Evolutionary conservation across 768 basidiomycete genomes (phyloP).

Genomic region (Mrakia frigida): DNA sequence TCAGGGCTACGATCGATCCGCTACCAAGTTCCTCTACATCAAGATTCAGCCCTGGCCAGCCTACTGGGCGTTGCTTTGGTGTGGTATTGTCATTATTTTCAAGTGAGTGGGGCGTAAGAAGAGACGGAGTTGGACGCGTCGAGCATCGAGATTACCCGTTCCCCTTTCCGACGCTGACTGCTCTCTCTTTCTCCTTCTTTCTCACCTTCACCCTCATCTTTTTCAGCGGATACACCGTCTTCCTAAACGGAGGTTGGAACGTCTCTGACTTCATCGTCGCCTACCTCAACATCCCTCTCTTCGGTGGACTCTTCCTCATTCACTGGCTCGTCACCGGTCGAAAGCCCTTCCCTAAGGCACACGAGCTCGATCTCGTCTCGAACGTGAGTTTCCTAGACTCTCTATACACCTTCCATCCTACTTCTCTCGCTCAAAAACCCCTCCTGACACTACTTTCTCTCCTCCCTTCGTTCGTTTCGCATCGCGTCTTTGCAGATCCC

Average conservation of each 20-base stretch:
- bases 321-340: slow-evolving; percentile 33
- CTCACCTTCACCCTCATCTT: background rate
- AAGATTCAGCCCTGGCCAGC: slow-evolving; percentile 32
- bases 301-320: slow-evolving; percentile 20
- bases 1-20: slow-evolving; percentile 24
- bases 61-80: slow-evolving; percentile 37
- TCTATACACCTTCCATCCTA: background rate
- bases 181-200: background rate
- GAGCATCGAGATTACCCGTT: no score
- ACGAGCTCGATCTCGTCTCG: slow-evolving; percentile 35
- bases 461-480: no score
- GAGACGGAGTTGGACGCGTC: no score
- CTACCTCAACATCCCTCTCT: slow-evolving; percentile 34
- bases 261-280: slow-evolving; percentile 35
- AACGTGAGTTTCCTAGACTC: slow-evolving; percentile 16
- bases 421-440: no score
- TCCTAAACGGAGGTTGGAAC: slow-evolving; percentile 36
- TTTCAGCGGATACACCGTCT: slow-evolving; percentile 35
- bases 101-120: no score
- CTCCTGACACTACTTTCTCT: no score
- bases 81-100: slow-evolving; percentile 35
- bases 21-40: slow-evolving; percentile 19
- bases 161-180: no score
- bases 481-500: slow-evolving; percentile 22
- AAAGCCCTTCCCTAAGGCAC: slow-evolving; percentile 10